Conservation (phyloP, 106 monocot species). For the Acorus calamus region DNA sequence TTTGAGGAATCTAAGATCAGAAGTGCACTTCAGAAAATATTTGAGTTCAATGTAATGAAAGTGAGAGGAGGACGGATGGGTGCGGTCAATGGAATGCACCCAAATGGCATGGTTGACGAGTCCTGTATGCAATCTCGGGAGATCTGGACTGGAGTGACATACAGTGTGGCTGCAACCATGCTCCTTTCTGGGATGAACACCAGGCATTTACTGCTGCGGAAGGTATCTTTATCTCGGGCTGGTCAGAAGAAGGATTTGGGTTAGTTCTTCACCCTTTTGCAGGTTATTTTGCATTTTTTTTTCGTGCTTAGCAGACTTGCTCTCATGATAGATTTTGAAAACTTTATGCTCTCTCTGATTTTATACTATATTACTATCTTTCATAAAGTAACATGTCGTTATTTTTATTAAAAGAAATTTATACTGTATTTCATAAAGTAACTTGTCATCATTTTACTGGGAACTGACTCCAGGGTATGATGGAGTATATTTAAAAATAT, state of each 20-base stretch:
- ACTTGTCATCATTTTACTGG: too few relatives aligned
- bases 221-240: conserved; percentile 77
- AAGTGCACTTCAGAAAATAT: conserved; percentile 81
- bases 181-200: conserved; percentile 78
- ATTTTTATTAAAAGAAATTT: too few relatives aligned
- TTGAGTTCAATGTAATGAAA: conserved; percentile 91
- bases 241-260: conserved; percentile 99
- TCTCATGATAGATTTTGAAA: neutral
- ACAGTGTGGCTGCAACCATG: conserved; percentile 81
- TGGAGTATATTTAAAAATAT: too few relatives aligned
- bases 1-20: conserved; percentile 71
- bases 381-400: too few relatives aligned
- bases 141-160: conserved; percentile 98
- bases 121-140: conserved; percentile 94
- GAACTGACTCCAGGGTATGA: too few relatives aligned
- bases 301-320: neutral
- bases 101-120: conserved; percentile 83
- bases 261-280: conserved; percentile 13
- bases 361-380: too few relatives aligned
- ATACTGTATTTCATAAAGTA: too few relatives aligned
- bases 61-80: conserved; percentile 89
- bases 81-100: conserved; percentile 94
- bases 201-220: conserved; percentile 90
- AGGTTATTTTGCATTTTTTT: neutral
- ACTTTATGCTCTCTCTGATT: too few relatives aligned